Base-by-base conservation (phyloP, 2,329 filamentous ascomycete species). In the Epichloe uncinata region DNA sequence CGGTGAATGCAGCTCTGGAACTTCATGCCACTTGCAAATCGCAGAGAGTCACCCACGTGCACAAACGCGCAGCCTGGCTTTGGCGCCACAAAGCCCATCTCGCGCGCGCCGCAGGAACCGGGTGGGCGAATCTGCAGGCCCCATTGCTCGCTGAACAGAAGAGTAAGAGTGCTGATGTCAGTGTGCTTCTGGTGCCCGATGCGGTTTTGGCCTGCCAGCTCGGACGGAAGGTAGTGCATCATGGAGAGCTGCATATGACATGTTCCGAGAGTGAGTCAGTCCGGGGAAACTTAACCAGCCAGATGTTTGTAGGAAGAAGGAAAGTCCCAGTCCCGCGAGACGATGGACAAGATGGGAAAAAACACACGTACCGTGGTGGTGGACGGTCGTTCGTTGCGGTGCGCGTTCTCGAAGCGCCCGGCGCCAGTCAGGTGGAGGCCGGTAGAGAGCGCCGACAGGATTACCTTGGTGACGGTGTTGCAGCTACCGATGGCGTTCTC, bases 11-110 rank as follows among this genome's bases (percentile, higher is more conserved):
- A 77, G 37, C 72, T 75, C 62, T 75, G 70, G 64, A 79, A 70
- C 51, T 68, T 73, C 62, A 73, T 70, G 42, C 70, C 73, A 51
- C 68, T 72, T 3, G 73, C 71, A 56, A 79, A 79, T 42, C 75
- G 71, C 54, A 81, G 68, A 26, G 74, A 76, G 66, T 81, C 77
- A 52, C 77, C 77, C 15, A 81, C 73, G 61, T 81, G 74, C 55
- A 80, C 67, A 57, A 81, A 69, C 34, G 76, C 77, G 54, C 66
- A 69, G 50, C 74, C 74, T 0, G 63, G 59, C 57, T 69, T 70
- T 47, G 77, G 76, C 51, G 65, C 70, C 9, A 80, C 73, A 62
- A 76, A 79, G 42, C 69, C 69, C 68, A 75, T 77, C 58, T 71
- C 67, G 34, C 66, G 63, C 8, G 66, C 61, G 16, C 70, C 71